Percentiles rank a stretch among this genome's conserved stretches.
phyloP scores from a whole-genome alignment of 495 filamentous ascomycete species.

The Achaetomiella virescens region DNA sequence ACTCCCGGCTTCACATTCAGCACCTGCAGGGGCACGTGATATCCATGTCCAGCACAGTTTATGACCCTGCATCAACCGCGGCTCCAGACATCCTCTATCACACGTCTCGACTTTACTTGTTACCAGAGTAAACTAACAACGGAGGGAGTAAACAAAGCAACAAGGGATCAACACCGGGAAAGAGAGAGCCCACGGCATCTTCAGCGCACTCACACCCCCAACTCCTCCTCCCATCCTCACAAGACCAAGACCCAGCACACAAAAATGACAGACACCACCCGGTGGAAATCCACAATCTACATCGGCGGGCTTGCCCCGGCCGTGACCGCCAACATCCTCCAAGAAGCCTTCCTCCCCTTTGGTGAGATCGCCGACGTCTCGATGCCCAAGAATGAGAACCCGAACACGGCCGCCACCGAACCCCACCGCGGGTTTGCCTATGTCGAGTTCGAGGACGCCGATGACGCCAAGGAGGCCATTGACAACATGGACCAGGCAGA shows the following conservation, averaged over 20 bases:
- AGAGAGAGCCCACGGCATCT: too few relatives aligned
- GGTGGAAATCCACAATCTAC: constrained; percentile 84
- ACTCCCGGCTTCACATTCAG: not conserved
- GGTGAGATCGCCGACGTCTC: constrained; percentile 88
- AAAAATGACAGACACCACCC: constrained; percentile 71
- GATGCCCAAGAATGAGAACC: constrained; percentile 76
- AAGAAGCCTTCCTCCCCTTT: constrained; percentile 92
- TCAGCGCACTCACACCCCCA: not conserved
- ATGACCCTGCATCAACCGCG: not conserved
- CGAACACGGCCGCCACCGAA: constrained; percentile 49
- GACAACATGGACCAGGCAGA: constrained; percentile 99
- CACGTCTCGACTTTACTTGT: not conserved
- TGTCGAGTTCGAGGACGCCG: constrained; percentile 82
- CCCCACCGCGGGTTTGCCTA: constrained; percentile 92
- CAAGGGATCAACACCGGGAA: not conserved
- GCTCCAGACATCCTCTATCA: not conserved
- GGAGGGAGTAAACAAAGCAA: not conserved
- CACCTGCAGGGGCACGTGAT: constrained; percentile 1
- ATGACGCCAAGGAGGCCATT: constrained; percentile 90
- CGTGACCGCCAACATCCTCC: constrained; percentile 65
- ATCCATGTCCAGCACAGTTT: not conserved
- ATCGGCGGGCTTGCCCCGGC: constrained; percentile 81
- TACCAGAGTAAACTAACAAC: too few relatives aligned
- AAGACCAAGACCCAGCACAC: not conserved
- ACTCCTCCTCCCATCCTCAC: not conserved